A percentile compares a stretch with the other conserved stretches of the same genome.
Conservation (phyloP, 1,284 basidiomycete genomes). For the Pterulicium gracile region DNA sequence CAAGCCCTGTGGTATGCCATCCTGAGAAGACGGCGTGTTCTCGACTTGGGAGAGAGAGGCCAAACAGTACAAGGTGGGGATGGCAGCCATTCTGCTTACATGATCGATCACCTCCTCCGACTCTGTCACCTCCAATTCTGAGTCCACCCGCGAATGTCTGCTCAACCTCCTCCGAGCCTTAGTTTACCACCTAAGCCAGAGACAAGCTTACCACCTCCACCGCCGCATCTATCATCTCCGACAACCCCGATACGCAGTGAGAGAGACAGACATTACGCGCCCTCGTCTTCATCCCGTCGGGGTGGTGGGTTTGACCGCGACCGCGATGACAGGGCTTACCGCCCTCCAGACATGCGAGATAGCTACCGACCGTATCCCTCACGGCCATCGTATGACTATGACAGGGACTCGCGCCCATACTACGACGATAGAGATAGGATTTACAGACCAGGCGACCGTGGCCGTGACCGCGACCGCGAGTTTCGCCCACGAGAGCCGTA, state of each 20-base stretch:
- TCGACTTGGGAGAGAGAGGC: constrained; percentile 75
- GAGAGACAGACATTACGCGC: not conserved
- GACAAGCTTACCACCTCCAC: no score
- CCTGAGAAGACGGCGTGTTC: constrained; percentile 68
- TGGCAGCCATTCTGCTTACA: not conserved
- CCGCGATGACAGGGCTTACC: constrained; percentile 1
- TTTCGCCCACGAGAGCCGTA: not conserved
- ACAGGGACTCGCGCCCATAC: no score
- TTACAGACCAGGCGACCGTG: not conserved
- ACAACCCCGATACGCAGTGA: not conserved
- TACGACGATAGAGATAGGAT: not conserved
- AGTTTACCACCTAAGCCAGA: constrained; percentile 2
- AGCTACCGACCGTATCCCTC: not conserved
- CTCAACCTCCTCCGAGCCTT: not conserved
- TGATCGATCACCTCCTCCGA: not conserved
- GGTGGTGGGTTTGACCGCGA: not conserved
- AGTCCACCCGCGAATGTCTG: no score
- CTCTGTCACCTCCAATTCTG: not conserved
- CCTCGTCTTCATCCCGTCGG: not conserved
- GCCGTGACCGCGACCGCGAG: not conserved
- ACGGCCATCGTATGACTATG: not conserved
- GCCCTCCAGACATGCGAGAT: not conserved
- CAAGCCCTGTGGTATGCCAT: constrained; percentile 72
- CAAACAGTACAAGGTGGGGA: constrained; percentile 64
- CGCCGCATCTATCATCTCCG: not conserved